Percentiles rank a stretch among this genome's conserved stretches.
Evolutionary conservation across 805 yeast species (phyloP).

Genomic region (Pichia kluyveri): DNA sequence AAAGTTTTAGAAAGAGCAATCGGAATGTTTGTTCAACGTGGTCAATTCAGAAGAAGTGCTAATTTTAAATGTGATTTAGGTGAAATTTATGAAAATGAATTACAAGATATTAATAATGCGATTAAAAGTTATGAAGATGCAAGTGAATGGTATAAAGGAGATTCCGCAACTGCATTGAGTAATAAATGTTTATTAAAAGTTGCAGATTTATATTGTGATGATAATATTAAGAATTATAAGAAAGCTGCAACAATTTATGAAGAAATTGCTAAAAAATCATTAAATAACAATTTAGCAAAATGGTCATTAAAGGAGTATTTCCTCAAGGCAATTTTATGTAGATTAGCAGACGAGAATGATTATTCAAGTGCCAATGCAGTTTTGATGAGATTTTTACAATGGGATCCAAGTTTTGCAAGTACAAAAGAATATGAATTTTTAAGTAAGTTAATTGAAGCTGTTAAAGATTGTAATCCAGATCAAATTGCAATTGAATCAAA

Average conservation of each 20-base stretch:
- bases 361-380: slow-evolving; percentile 77
- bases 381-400: slow-evolving; percentile 48
- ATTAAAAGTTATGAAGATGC: slow-evolving; percentile 79
- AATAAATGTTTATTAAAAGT: slow-evolving; percentile 82
- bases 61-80: slow-evolving; percentile 89
- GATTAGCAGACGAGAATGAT: slow-evolving; percentile 70
- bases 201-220: slow-evolving; percentile 78
- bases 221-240: slow-evolving; percentile 50
- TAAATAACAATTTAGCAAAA: slow-evolving; percentile 66
- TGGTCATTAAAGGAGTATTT: slow-evolving; percentile 94
- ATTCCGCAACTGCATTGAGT: slow-evolving; percentile 84
- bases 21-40: slow-evolving; percentile 74
- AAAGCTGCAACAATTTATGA: slow-evolving; percentile 75
- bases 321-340: slow-evolving; percentile 73
- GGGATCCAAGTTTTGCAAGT: slow-evolving; percentile 69
- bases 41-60: slow-evolving; percentile 95
- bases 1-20: slow-evolving; percentile 69
- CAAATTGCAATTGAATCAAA: slow-evolving; percentile 62
- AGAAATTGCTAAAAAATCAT: slow-evolving; percentile 63
- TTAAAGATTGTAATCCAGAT: slow-evolving; percentile 73
- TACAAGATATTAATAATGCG: slow-evolving; percentile 62
- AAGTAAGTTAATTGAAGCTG: slow-evolving; percentile 60
- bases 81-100: slow-evolving; percentile 69
- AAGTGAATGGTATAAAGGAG: slow-evolving; percentile 92
- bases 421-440: slow-evolving; percentile 71